Conservation (phyloP, 2,329 filamentous ascomycete genomes). For the Aspergillus ibericus region DNA sequence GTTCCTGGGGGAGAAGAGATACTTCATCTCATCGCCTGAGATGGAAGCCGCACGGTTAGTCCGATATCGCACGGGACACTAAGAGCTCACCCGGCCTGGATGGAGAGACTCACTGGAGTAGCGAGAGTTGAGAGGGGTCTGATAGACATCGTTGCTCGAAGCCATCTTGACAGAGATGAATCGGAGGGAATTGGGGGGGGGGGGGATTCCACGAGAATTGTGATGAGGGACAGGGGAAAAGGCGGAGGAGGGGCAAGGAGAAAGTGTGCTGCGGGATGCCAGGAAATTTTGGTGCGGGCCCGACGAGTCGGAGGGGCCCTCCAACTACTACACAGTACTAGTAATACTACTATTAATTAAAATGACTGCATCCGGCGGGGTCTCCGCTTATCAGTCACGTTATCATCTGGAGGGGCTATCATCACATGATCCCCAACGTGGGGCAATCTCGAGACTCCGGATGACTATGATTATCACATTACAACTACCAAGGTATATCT, state of each 20-base stretch:
- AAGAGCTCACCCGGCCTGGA: not conserved
- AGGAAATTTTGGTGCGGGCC: slow-evolving; percentile 31
- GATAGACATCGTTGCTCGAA: slow-evolving; percentile 55
- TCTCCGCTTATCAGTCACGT: slow-evolving; percentile 40
- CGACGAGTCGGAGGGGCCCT: no score
- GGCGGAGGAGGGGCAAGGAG: slow-evolving; percentile 7
- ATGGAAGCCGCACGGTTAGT: slow-evolving; percentile 22
- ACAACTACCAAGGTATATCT: not conserved
- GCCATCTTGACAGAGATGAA: slow-evolving; percentile 34
- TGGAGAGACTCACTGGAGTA: slow-evolving; percentile 61
- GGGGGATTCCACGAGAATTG: slow-evolving; percentile 20
- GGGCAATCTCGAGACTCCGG: not conserved
- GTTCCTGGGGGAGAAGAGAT: slow-evolving; percentile 75
- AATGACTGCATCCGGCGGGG: slow-evolving; percentile 28
- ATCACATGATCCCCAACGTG: slow-evolving; percentile 21
- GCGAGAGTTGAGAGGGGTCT: slow-evolving; percentile 68
- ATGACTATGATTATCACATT: not conserved
- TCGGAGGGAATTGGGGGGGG: slow-evolving; percentile 12
- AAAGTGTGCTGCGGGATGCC: slow-evolving; percentile 26
- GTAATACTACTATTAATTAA: not conserved
- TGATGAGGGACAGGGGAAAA: slow-evolving; percentile 15
- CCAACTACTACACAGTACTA: no score
- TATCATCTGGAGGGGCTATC: slow-evolving; percentile 31
- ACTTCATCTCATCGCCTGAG: slow-evolving; percentile 65
- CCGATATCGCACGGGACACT: not conserved